Base-by-base conservation (phyloP, 371 early-diverging fungal species). In the Catenaria anguillulae region DNA sequence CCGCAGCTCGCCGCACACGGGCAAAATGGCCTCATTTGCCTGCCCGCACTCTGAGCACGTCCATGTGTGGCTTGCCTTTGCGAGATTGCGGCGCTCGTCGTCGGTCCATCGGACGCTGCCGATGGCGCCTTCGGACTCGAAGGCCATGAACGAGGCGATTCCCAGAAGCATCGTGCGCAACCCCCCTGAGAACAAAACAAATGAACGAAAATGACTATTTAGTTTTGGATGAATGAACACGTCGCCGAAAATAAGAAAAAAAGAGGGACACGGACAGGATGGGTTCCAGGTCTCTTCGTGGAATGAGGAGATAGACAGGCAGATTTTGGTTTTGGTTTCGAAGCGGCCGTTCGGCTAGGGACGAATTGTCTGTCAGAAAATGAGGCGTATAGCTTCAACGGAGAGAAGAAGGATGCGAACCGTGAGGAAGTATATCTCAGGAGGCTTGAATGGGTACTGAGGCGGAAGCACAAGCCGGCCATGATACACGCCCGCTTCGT, bases 211-310 rank as follows among this genome's bases (percentile, higher is more conserved):
- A n/a, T n/a, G n/a, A n/a, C n/a, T n/a, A n/a, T n/a, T n/a, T n/a
- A n/a, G n/a, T n/a, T n/a, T n/a, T n/a, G n/a, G n/a, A n/a, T n/a
- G n/a, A n/a, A n/a, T n/a, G n/a, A n/a, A n/a, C 72, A 61, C 21
- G 56, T 21, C 0, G 23, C 23, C 1, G 21, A 31, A 56, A 17
- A 24, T 21, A 1, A 63, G 37, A n/a, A 52, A 17, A 0, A 23
- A 33, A 21, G 15, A 73, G 77, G 65, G 73, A 82, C 80, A 83
- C 24, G 87, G 87, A 94, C 95, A 94, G 2, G 92, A 89, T 0
- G 97, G 95, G 61, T 89, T 84, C 95, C 97, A 94, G 62, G 76
- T 84, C 70, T 96, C 87, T 26, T 93, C 92, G 70, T 96, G 94
- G 71, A 87, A 87, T 33, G 86, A 89, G 37, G 92, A 92, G 50